Evolutionary conservation across 139 green algal species (phyloP).

Genomic region (Chlamydomonas sphaeroides): DNA sequence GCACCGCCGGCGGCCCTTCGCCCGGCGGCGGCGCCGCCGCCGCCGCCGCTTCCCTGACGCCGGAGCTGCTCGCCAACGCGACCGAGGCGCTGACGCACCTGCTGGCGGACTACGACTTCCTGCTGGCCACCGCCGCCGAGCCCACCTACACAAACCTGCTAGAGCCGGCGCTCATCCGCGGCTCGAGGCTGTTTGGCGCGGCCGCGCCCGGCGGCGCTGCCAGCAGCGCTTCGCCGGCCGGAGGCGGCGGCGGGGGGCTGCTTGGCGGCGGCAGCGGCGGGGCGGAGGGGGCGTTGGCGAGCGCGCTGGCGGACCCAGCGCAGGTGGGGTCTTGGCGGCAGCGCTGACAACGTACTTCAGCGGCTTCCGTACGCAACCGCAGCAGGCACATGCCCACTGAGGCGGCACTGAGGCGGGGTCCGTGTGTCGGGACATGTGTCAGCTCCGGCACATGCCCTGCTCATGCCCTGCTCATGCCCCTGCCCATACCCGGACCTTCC

Average conservation of each 20-base stretch:
- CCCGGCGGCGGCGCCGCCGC: neutral
- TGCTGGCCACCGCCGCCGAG: slow-evolving; percentile 50
- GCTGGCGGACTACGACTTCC: slow-evolving; percentile 58
- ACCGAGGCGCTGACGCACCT: slow-evolving; percentile 34
- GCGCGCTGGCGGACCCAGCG: neutral
- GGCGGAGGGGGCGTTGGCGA: neutral
- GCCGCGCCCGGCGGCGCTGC: too few relatives aligned
- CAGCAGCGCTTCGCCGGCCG: neutral
- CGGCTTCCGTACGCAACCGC: too few relatives aligned
- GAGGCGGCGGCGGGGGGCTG: neutral
- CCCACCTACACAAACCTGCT: slow-evolving; percentile 53
- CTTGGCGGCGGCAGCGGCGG: neutral
- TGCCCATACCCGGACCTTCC: neutral
- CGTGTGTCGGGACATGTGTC: too few relatives aligned
- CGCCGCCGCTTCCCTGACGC: neutral
- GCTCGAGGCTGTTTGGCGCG: slow-evolving; percentile 2
- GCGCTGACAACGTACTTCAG: too few relatives aligned
- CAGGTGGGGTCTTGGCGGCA: neutral
- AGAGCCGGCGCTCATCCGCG: slow-evolving; percentile 63
- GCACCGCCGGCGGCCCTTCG: neutral
- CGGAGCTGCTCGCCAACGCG: slow-evolving; percentile 45
- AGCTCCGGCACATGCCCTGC: neutral
- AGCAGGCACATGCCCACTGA: too few relatives aligned
- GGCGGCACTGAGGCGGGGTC: too few relatives aligned
- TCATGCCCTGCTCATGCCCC: neutral